Evolutionary conservation across 169 alveolate species (phyloP).

Genomic region (Cyclospora cayetanensis): DNA sequence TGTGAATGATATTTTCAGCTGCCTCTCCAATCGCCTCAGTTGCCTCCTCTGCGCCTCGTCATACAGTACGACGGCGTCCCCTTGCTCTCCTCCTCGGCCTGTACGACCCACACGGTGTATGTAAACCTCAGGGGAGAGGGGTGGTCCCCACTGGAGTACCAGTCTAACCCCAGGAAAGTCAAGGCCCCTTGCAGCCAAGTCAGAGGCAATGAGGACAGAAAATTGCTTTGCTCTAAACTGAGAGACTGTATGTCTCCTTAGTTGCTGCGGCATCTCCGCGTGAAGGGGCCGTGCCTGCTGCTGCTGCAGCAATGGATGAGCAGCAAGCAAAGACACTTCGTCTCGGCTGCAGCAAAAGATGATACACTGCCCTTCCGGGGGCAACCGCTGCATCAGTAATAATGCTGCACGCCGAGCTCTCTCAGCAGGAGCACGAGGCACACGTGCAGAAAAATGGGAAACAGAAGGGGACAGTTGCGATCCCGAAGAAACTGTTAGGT

Average conservation of each 20-base stretch:
- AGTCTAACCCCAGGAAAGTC: conserved; percentile 97
- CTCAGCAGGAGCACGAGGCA: neutral
- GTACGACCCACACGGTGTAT: conserved; percentile 98
- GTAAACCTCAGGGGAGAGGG: conserved; percentile 95
- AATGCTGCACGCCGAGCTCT: conserved; percentile 11
- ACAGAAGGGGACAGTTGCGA: neutral
- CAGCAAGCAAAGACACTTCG: conserved; percentile 26
- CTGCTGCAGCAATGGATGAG: conserved; percentile 29
- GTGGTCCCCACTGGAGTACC: conserved; percentile 96
- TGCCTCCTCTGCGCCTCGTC: neutral
- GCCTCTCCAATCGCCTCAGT: neutral
- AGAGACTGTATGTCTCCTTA: neutral
- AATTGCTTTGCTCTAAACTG: conserved; percentile 42
- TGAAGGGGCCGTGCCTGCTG: conserved; percentile 24
- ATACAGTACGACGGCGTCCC: neutral
- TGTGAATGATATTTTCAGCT: neutral
- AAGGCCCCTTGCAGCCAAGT: conserved; percentile 97
- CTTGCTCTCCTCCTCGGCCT: conserved; percentile 84
- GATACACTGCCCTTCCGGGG: conserved; percentile 9
- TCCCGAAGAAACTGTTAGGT: neutral
- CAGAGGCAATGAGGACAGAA: conserved; percentile 90
- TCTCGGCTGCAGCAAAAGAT: conserved; percentile 76
- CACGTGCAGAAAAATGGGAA: conserved; percentile 3
- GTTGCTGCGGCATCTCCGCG: neutral
- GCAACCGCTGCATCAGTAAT: neutral